Evolutionary conservation across 768 basidiomycete species (phyloP).

Genomic region (Boletellus ananas): DNA sequence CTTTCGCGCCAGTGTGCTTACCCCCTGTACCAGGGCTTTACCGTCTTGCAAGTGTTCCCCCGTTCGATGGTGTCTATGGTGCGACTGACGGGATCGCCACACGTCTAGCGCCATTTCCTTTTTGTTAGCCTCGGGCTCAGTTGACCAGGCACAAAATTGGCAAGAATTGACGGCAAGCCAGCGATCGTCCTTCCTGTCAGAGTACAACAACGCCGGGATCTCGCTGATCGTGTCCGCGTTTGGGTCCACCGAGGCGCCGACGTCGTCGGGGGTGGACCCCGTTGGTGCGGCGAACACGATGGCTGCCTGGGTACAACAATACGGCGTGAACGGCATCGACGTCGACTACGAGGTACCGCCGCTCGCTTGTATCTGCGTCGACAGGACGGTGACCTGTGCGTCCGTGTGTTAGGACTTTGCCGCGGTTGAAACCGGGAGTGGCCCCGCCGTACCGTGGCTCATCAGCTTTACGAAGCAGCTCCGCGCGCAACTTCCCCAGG

Average conservation of each 20-base stretch:
- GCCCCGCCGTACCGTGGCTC: conserved; percentile 38
- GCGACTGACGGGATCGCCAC: not conserved
- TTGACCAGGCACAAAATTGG: conserved; percentile 47
- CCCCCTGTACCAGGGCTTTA: conserved; percentile 26
- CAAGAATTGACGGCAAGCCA: conserved; percentile 33
- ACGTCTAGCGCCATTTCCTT: conserved; percentile 38
- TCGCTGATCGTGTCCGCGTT: conserved; percentile 55
- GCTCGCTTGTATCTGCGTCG: not conserved
- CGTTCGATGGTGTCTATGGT: not conserved
- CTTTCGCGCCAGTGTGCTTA: not conserved
- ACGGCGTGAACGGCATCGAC: conserved; percentile 47
- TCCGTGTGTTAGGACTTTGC: conserved; percentile 26
- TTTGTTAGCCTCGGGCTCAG: conserved; percentile 37
- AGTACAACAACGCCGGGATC: conserved; percentile 53
- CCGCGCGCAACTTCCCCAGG: conserved; percentile 31
- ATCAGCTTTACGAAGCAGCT: conserved; percentile 32
- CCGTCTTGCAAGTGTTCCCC: conserved; percentile 30
- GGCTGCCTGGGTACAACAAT: conserved; percentile 45
- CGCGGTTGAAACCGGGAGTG: conserved; percentile 33
- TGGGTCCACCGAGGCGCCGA: conserved; percentile 42
- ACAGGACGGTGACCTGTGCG: not conserved
- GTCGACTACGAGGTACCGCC: conserved; percentile 48
- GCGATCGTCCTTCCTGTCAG: conserved; percentile 39
- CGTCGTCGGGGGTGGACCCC: conserved; percentile 39
- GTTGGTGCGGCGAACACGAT: conserved; percentile 39